Base-by-base conservation (phyloP, 116 monocot genomes). In the Iris pallida region DNA sequence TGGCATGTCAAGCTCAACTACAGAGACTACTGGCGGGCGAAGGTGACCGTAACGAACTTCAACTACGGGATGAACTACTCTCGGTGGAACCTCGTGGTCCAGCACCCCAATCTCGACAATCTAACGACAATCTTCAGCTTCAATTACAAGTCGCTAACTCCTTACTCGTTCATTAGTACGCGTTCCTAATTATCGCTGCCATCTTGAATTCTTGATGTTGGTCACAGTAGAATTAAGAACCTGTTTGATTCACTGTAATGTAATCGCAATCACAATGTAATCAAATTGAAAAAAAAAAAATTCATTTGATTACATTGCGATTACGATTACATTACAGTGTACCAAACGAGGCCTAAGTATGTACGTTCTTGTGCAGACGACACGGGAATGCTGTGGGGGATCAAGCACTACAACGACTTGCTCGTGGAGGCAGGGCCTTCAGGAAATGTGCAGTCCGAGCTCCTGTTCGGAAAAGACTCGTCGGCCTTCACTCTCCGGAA, bases 1-100 rank as follows among this genome's bases (percentile, higher is more conserved):
- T 91, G 91, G 88, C 87, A 88, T 64, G 82, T 91, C 4, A 88
- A 91, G 57, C 82, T 91, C 54, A 91, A 85, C 73, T 88, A 85
- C 85, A 85, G 76, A 55, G 91, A 87, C 15, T 91, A 91, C 47
- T 91, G 87, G 91, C 62, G 87, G 40, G 82, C 82, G 19, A 91
- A 87, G 68, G 73, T 91, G 56, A 76, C 85, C 0, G 63, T 91
- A 57, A 91, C 91, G 54, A 92, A 92, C 64, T 92, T 88, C 66
- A 85, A 87, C 54, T 87, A 88, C 72, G 47, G 76, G 49, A 85
- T 85, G 85, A 92, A 92, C 54, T 92, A 92, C 71, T 73, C 80
- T 0, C 79, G 88, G 48, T 92, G 92, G 92, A 92, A 82, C 64
- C 48, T 92, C 2, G 92, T 85, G 2, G 62, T 68, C 53, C 87